Evolutionary conservation across 352 stramenopile species (phyloP), one percentile per base, ranked within the genome.

Genomic region (Phytopythium sindhum): DNA sequence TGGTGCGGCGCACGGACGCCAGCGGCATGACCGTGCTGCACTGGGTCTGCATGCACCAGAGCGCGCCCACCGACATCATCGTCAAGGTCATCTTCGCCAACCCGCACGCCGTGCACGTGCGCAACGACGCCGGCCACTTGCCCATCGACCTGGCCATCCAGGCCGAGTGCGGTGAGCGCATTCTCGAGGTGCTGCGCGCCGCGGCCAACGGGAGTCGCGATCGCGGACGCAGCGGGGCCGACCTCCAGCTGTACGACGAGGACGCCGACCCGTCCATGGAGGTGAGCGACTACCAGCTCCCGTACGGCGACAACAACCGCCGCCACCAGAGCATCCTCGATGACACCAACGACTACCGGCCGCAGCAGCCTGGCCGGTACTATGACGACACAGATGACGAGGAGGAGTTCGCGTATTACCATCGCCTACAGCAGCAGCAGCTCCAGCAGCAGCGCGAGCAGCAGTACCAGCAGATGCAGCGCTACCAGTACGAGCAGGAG

Each of bases 61-160:
- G 86, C 61, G 73, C 84, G 56, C 77, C 82, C 17, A 89, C 79
- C 1, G 82, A 93, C 53, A 78, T 91, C 59, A 74, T 93, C 31
- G 75, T 93, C 64, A 91, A 91, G 64, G 84, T 93, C 63, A 74
- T 93, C 23, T 89, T 90, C 52, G 84, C 80, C 26, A 91, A 93
- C 70, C 84, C 82, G 44, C 80, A 87, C 64, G 81, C 80, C 10
- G 81, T 90, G 33, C 78, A 86, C 56, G 64, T 88, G 61, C 78
- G 78, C 61, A 93, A 91, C 55, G 79, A 90, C 45, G 84, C 84
- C n/a, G 82, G 82, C 6, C 84, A 91, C 53, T 42, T 91, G 31
- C 82, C 84, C 31, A 84, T 91, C 68, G 84, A 93, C 61, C 67
- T 93, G 52, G 84, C 84, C 3, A 67, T 89, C 9, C 84, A 93